Evolutionary conservation across 192 early-diverging fungal species (phyloP), one percentile per base, ranked within the genome.

Genomic region (Coemansia sp.): DNA sequence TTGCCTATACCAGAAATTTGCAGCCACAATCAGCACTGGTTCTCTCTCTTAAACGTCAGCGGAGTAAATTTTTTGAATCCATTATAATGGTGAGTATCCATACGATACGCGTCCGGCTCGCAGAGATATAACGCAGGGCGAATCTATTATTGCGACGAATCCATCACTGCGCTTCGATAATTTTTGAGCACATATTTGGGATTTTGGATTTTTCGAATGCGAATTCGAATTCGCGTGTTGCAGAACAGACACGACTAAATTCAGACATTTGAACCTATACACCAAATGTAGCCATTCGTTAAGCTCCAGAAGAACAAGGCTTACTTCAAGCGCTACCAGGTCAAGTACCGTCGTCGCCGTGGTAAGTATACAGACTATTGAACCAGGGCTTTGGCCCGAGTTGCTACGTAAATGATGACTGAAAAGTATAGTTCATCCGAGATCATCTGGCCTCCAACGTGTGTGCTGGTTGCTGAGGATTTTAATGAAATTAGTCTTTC

Each of bases 301-400:
- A 89, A 90, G 87, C 78, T 84, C 56, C 87, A 90, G 75, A 96
- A 96, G 90, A 94, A 93, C 87, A 94, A 95, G 88, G 93, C 96
- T 73, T 99, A 96, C 91, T 99, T 91, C 89, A 96, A 95, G 90
- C 92, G 95, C 69, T 97, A 84, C 91, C 95, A 99, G 87, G 92
- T 94, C 87, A 99, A 98, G 91, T 99, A 96, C 91, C 86, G 96
- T 62, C 89, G 96, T 85, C 83, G 96, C 70, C 83, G 96, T 80
- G 95, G 95, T 98, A 84, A 72, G 83, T 84, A 49, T 43, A 52
- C 25, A 17, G 11, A 15, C 4, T 14, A 1, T 52, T 50, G 49
- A 23, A 15, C 30, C 22, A 18, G 42, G 18, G 43, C 24, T 22
- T 24, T 27, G 13, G 15, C 24, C 22, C 33, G 38, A 27, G 19